Conservation (phyloP, 1,284 basidiomycete species). For the Cryptococcus sp. region DNA sequence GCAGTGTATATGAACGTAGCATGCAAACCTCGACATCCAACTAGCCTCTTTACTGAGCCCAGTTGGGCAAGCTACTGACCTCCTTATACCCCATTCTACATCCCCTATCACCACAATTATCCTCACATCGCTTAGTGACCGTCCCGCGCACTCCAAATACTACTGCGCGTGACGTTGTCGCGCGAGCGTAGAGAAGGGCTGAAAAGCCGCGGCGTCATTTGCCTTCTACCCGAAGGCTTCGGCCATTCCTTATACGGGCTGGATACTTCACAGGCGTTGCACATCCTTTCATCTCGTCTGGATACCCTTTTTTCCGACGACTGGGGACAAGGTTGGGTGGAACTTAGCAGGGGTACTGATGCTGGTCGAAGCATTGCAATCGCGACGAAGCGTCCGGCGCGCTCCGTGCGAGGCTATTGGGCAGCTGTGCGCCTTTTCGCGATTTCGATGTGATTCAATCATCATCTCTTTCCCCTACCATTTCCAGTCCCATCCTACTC, state of each 20-base stretch:
- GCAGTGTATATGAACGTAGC: slow-evolving; percentile 12
- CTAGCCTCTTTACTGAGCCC: too few species aligned
- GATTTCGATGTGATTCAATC: slow-evolving; percentile 3
- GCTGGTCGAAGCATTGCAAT: too few species aligned
- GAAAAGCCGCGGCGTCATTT: slow-evolving; percentile 30
- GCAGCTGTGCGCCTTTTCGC: slow-evolving; percentile 5
- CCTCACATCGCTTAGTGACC: slow-evolving; percentile 27
- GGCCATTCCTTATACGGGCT: slow-evolving; percentile 17
- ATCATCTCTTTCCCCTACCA: neutral
- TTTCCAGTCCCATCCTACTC: slow-evolving; percentile 8
- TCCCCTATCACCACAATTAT: slow-evolving; percentile 9
- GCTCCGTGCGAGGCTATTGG: neutral
- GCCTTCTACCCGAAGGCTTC: slow-evolving; percentile 33
- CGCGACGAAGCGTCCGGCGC: too few species aligned
- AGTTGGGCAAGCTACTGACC: slow-evolving; percentile 16
- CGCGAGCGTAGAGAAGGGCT: slow-evolving; percentile 26
- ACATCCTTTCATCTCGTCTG: slow-evolving; percentile 24
- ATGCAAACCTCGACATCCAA: neutral
- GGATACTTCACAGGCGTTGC: slow-evolving; percentile 52
- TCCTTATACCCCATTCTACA: slow-evolving; percentile 1
- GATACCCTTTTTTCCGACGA: too few species aligned
- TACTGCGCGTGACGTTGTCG: slow-evolving; percentile 22
- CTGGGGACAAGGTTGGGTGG: too few species aligned
- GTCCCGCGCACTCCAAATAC: slow-evolving; percentile 28
- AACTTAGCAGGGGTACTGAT: too few species aligned